Evolutionary conservation across 345 rosid species (phyloP).

Genomic region (Iberis pinnata): DNA sequence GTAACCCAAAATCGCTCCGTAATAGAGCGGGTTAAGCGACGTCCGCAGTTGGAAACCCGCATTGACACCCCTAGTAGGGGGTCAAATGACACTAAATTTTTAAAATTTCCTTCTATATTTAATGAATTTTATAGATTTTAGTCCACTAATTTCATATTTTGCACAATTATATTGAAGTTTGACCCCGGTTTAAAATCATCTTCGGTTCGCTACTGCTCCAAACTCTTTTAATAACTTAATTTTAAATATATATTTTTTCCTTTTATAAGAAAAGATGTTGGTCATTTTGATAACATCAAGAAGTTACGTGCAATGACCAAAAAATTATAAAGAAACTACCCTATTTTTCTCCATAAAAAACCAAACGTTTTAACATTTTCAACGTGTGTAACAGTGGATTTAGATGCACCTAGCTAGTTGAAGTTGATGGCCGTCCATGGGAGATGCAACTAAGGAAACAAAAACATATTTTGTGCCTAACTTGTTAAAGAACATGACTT

Average conservation of each 20-base stretch:
- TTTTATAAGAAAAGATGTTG: background rate
- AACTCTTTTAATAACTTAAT: background rate
- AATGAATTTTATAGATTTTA: too few species aligned
- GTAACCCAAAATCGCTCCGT: too few species aligned
- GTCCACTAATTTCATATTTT: too few species aligned
- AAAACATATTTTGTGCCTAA: conserved; percentile 26
- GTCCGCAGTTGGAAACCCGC: too few species aligned
- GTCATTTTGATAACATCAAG: conserved; percentile 1
- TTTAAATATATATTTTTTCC: background rate
- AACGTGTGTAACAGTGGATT: conserved; percentile 16
- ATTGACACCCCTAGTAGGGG: too few species aligned
- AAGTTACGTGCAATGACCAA: background rate
- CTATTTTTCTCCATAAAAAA: background rate
- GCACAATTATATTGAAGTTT: too few species aligned
- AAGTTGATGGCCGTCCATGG: conserved; percentile 20
- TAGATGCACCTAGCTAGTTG: conserved; percentile 15
- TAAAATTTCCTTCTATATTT: too few species aligned
- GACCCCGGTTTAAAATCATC: too few species aligned
- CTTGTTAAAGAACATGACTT: conserved; percentile 18
- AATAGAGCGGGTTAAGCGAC: too few species aligned
- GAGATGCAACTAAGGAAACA: conserved; percentile 21
- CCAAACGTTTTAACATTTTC: background rate
- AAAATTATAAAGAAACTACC: background rate
- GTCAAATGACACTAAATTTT: too few species aligned
- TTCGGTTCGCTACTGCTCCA: too few species aligned